Percentiles rank a stretch among this genome's conserved stretches.
Conservation (phyloP, 2,329 filamentous ascomycete genomes). For the Colletotrichum sp. region DNA sequence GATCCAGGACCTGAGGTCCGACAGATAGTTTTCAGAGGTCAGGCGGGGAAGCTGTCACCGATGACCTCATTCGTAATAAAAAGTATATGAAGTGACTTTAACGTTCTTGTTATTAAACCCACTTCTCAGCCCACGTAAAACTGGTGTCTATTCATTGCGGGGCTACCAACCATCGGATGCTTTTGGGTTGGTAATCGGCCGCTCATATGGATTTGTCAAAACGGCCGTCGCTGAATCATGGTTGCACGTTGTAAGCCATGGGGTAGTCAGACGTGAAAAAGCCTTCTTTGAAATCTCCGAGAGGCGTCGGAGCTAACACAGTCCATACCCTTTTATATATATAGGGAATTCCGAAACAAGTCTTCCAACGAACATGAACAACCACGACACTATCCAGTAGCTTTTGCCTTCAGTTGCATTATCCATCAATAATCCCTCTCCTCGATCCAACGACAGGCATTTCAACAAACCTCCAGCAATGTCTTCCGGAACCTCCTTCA, state of each 20-base stretch:
- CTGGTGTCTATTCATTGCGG: neutral
- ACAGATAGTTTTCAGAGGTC: fast-evolving
- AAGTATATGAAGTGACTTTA: neutral
- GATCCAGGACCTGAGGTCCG: fast-evolving
- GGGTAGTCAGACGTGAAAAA: neutral
- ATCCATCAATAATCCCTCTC: fast-evolving
- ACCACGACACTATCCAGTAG: neutral
- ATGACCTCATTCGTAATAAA: neutral
- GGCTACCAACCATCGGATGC: neutral
- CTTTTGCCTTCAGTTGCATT: fast-evolving
- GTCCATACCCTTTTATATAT: neutral
- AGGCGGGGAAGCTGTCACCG: neutral
- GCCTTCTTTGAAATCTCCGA: neutral
- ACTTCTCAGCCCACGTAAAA: neutral
- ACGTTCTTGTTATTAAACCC: neutral
- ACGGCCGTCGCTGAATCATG: neutral
- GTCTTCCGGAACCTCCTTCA: neutral
- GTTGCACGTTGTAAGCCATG: neutral
- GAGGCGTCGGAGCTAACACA: fast-evolving
- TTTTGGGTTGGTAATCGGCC: neutral
- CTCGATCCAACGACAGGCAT: neutral
- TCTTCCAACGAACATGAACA: neutral
- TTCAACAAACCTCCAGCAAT: neutral
- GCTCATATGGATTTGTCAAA: neutral
- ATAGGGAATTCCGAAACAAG: neutral